Evolutionary conservation across 371 early-diverging fungal species (phyloP).

Genomic region (Apophysomyces variabilis): DNA sequence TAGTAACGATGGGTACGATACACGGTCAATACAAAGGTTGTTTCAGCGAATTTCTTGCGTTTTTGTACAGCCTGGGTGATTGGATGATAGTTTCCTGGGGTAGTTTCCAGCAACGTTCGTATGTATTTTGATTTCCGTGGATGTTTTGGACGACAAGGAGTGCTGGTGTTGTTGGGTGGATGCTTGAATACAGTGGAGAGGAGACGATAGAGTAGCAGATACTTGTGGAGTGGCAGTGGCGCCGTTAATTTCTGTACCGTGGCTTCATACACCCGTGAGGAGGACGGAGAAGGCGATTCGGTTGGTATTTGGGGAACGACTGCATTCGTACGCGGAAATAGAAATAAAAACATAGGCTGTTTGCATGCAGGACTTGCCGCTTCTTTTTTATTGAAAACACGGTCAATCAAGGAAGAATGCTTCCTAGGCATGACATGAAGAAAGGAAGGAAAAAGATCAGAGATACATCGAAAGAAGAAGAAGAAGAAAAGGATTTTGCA

Average conservation of each 20-base stretch:
- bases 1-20: neutral
- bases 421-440: constrained; percentile 1
- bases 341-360: neutral
- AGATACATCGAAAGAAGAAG: neutral
- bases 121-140: neutral
- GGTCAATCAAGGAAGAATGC: neutral
- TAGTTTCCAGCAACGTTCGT: neutral
- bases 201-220: neutral
- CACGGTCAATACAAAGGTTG: neutral
- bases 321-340: constrained; percentile 1
- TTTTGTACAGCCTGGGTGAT: neutral
- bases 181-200: constrained; percentile 4
- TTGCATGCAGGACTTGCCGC: neutral
- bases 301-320: neutral
- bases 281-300: neutral
- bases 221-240: constrained; percentile 6
- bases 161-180: neutral
- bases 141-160: neutral
- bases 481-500: neutral
- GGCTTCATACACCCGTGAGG: constrained; percentile 3
- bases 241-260: constrained; percentile 4
- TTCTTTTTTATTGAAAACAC: constrained; percentile 7
- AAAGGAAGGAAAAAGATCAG: constrained; percentile 1
- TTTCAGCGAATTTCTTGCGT: neutral
- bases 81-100: constrained; percentile 1